These are phyloP conservation scores for Cordyceps cicadae DNA, from an alignment of 2,329 filamentous ascomycete species.

Conservation along the genomic window DNA sequence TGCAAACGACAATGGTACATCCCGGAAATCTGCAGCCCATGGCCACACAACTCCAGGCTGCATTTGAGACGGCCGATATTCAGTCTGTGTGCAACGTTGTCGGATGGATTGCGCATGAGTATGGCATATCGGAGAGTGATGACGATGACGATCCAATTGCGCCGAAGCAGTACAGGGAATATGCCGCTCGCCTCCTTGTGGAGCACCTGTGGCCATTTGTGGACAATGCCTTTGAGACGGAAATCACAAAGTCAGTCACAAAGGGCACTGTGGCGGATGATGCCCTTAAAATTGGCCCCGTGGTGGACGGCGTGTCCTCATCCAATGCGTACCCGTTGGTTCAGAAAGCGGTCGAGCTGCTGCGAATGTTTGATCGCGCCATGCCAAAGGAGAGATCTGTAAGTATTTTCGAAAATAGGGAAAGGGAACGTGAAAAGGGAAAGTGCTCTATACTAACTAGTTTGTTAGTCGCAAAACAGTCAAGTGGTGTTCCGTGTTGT, in stretches of 20 bases:
- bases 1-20: slow-evolving; percentile 44
- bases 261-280: slow-evolving; percentile 39
- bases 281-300: slow-evolving; percentile 42
- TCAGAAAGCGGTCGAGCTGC: slow-evolving; percentile 48
- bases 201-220: slow-evolving; percentile 51
- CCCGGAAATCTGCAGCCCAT: slow-evolving; percentile 47
- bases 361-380: slow-evolving; percentile 54
- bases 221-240: slow-evolving; percentile 45
- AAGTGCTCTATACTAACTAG: slow-evolving; percentile 11
- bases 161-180: slow-evolving; percentile 44
- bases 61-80: slow-evolving; percentile 39
- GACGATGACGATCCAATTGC: slow-evolving; percentile 46
- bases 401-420: slow-evolving; percentile 22
- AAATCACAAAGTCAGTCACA: slow-evolving; percentile 47
- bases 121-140: slow-evolving; percentile 47
- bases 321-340: slow-evolving; percentile 52
- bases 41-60: slow-evolving; percentile 40
- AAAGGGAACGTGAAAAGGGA: no score
- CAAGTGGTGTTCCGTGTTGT: slow-evolving; percentile 63
- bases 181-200: slow-evolving; percentile 46
- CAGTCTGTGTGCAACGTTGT: slow-evolving; percentile 46
- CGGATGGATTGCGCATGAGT: slow-evolving; percentile 51
- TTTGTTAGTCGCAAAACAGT: slow-evolving; percentile 35
- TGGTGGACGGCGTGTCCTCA: slow-evolving; percentile 39
- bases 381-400: slow-evolving; percentile 58